Percentiles rank a stretch among this genome's conserved stretches.
Conservation (phyloP, 225 moss, liverwort and hornwort species). For the Anthoceros angustus region DNA sequence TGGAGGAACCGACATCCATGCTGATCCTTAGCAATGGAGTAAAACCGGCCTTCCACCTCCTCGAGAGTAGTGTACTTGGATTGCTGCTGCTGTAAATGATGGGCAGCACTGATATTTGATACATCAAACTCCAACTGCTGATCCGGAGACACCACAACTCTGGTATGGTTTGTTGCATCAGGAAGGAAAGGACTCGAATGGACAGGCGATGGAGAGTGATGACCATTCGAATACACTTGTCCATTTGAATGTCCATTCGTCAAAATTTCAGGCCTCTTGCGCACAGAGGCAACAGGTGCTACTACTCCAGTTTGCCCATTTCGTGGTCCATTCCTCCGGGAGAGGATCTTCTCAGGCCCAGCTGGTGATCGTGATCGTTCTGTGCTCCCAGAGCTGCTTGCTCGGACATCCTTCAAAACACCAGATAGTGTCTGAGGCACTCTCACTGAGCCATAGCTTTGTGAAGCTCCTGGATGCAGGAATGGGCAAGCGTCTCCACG, state of each 20-base stretch:
- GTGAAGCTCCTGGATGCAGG: conserved; percentile 42
- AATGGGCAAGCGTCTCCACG: conserved; percentile 94
- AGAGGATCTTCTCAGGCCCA: conserved; percentile 48
- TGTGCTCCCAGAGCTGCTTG: conserved; percentile 23
- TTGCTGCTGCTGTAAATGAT: conserved; percentile 39
- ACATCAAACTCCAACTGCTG: conserved; percentile 53
- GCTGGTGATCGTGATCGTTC: conserved; percentile 12
- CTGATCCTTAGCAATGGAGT: conserved; percentile 92
- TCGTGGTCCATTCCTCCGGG: conserved; percentile 41
- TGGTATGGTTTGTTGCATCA: conserved; percentile 25
- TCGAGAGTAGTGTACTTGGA: conserved; percentile 87
- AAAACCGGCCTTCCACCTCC: conserved; percentile 91
- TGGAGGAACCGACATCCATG: conserved; percentile 95
- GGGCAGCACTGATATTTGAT: conserved; percentile 31
- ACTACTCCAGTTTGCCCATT: conserved; percentile 27
- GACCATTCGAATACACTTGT: conserved; percentile 28
- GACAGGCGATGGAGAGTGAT: conserved; percentile 23
- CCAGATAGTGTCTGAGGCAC: conserved; percentile 21
- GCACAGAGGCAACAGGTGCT: conserved; percentile 20
- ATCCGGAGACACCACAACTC: conserved; percentile 22
- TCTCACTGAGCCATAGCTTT: conserved; percentile 35
- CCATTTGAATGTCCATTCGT: conserved; percentile 39
- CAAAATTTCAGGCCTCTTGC: conserved; percentile 32
- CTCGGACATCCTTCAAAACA: conserved; percentile 26
- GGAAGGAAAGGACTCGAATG: conserved; percentile 17